These are phyloP conservation scores for Fusarium irregulare DNA, from an alignment of 2,329 filamentous ascomycete genomes.

Conservation along the genomic window DNA sequence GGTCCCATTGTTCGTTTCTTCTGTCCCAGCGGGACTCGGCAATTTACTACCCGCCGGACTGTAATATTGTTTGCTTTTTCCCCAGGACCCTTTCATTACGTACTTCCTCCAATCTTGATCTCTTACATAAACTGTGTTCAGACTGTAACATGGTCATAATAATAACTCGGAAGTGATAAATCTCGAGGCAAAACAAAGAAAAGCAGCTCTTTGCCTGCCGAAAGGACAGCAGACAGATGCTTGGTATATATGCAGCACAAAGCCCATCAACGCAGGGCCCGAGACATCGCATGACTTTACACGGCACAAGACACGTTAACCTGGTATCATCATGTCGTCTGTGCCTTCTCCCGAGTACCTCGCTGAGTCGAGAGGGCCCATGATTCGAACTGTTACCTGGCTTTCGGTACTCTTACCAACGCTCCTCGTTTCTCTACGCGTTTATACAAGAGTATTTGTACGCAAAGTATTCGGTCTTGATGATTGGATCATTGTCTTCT, in stretches of 20 bases:
- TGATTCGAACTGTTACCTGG: conserved; percentile 31
- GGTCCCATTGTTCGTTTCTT: neutral
- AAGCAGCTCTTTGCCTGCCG: neutral
- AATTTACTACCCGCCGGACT: neutral
- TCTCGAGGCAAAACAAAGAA: neutral
- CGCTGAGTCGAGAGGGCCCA: conserved; percentile 15
- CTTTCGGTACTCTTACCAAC: conserved; percentile 20
- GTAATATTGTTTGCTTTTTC: neutral
- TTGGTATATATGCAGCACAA: neutral
- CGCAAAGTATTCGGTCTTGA: conserved; percentile 35
- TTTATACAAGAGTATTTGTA: conserved; percentile 24
- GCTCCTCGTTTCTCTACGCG: conserved; percentile 14
- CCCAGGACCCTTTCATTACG: neutral
- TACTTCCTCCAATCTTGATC: neutral
- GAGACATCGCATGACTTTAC: neutral
- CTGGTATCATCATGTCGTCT: conserved; percentile 4
- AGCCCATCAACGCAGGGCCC: too few relatives aligned
- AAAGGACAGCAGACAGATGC: accelerated
- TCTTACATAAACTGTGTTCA: neutral
- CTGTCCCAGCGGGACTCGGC: neutral
- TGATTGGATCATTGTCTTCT: conserved; percentile 30
- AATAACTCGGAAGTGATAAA: neutral
- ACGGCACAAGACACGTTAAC: neutral
- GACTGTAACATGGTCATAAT: neutral
- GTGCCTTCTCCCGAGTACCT: conserved; percentile 24